Evolutionary conservation across 2,329 filamentous ascomycete genomes (phyloP), one percentile per base, ranked within the genome.

Genomic region (Aspergillus pseudonomiae): DNA sequence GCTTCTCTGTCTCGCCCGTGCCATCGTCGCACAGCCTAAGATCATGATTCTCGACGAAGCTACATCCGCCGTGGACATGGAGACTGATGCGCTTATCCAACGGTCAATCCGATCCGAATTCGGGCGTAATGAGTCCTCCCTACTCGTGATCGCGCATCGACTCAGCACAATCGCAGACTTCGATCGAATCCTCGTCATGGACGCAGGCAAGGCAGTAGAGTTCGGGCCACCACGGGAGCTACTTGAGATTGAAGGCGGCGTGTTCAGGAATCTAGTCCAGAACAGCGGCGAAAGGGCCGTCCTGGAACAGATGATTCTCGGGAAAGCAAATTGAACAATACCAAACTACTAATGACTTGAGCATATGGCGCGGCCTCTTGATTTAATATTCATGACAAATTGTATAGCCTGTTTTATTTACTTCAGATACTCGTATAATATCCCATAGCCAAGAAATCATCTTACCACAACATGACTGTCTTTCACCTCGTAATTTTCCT

Each of bases 41-140:
- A 88, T 94, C 69, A 90, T 94, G 86, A 87, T 94, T 1, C 84
- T 94, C 1, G 91, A 94, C 73, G 91, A 94, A 78, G 91, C 91
- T 0, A 94, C 91, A 0, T 89, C 86, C 3, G 90, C 91, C 0
- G 90, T 94, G 2, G 91, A 93, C 75, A 92, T 92, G 88, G 82
- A 84, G 46, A 93, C 91, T 0, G 91, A 94, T 73, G 80, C 84
- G 1, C 83, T 92, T 30, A 93, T 93, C 70, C 91, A 93, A 78
- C 84, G 88, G 6, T 88, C 84, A 57, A 92, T 93, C 68, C 84
- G 90, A 26, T 87, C 90, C 71, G 89, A 92, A 73, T 92, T 92
- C 11, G 66, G 68, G 6, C 63, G 65, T n/a, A 69, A 73, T 34
- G 86, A 86, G 65, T 86, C 85, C 46, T 92, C 90, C 0, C 79